Evolutionary conservation across 1,139 yeast genomes (phyloP).

Genomic region (Arxiozyma heterogenica): DNA sequence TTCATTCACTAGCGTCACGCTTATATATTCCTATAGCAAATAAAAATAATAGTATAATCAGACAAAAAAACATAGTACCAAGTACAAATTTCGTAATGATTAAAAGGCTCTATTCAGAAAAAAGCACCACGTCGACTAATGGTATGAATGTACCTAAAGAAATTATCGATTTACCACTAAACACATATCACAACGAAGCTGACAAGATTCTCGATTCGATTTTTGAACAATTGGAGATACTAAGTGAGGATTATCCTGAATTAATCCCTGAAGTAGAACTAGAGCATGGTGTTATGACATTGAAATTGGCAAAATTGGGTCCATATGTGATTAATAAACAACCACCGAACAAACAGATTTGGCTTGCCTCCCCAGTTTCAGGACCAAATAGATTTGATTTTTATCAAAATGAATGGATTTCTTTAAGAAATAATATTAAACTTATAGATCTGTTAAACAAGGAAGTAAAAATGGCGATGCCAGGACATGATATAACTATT

Average conservation of each 20-base stretch:
- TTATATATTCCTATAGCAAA: not conserved
- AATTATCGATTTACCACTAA: conserved; percentile 39
- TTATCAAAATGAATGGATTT: conserved; percentile 50
- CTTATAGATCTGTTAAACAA: conserved; percentile 40
- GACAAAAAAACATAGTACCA: not conserved
- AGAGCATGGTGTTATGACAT: conserved; percentile 72
- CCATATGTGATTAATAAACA: conserved; percentile 86
- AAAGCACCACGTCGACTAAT: conserved; percentile 7
- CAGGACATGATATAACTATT: not conserved
- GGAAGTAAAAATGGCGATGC: conserved; percentile 35
- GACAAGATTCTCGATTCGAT: conserved; percentile 57
- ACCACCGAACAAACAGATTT: conserved; percentile 87
- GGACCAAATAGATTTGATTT: conserved; percentile 77
- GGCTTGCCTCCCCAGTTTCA: conserved; percentile 87
- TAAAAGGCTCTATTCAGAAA: conserved; percentile 4
- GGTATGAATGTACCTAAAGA: conserved; percentile 46
- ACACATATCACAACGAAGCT: conserved; percentile 50
- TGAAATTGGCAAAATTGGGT: conserved; percentile 58
- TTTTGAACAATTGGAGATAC: conserved; percentile 52
- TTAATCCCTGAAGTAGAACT: conserved; percentile 61
- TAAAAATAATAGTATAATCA: too few relatives aligned
- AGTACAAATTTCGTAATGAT: not conserved
- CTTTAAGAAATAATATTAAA: conserved; percentile 46
- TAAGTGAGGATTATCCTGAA: conserved; percentile 49
- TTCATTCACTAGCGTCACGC: not conserved